phyloP scores from a whole-genome alignment of 2,329 filamentous ascomycete species.

The Aspergillus sp. region DNA sequence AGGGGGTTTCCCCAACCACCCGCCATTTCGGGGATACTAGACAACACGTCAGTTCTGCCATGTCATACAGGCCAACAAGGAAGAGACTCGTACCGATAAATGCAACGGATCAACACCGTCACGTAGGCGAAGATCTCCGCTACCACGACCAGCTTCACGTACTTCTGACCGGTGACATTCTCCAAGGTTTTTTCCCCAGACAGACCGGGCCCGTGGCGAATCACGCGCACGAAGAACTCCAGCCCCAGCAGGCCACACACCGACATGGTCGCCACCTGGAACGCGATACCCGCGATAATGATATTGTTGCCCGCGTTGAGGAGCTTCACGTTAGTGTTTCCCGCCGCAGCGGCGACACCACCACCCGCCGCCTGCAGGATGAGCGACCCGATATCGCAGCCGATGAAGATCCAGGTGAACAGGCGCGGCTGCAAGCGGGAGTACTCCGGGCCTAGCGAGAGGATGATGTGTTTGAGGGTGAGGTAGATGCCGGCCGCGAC shows the following conservation, averaged over 20 bases:
- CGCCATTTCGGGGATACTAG: slow-evolving; percentile 49
- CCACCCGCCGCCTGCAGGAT: slow-evolving; percentile 58
- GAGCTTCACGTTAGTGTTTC: slow-evolving; percentile 32
- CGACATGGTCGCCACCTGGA: slow-evolving; percentile 53
- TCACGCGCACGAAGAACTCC: slow-evolving; percentile 44
- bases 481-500: slow-evolving; percentile 56
- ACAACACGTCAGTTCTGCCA: background rate
- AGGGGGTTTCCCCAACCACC: slow-evolving; percentile 48
- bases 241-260: slow-evolving; percentile 39
- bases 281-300: slow-evolving; percentile 57
- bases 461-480: slow-evolving; percentile 55
- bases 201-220: slow-evolving; percentile 23
- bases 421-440: slow-evolving; percentile 47
- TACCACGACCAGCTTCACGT: slow-evolving; percentile 25
- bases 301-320: slow-evolving; percentile 51
- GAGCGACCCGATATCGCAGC: slow-evolving; percentile 59
- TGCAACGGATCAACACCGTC: slow-evolving; percentile 42
- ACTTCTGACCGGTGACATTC: slow-evolving; percentile 6
- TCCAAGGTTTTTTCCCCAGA: slow-evolving; percentile 23
- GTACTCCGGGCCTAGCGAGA: slow-evolving; percentile 52
- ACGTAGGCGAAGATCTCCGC: slow-evolving; percentile 36
- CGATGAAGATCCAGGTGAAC: slow-evolving; percentile 60
- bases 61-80: background rate
- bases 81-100: slow-evolving; percentile 37
- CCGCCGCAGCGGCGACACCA: slow-evolving; percentile 54